Evolutionary conservation across 371 early-diverging fungal species (phyloP), one percentile per base, ranked within the genome.

Genomic region (Rozella allomycis): DNA sequence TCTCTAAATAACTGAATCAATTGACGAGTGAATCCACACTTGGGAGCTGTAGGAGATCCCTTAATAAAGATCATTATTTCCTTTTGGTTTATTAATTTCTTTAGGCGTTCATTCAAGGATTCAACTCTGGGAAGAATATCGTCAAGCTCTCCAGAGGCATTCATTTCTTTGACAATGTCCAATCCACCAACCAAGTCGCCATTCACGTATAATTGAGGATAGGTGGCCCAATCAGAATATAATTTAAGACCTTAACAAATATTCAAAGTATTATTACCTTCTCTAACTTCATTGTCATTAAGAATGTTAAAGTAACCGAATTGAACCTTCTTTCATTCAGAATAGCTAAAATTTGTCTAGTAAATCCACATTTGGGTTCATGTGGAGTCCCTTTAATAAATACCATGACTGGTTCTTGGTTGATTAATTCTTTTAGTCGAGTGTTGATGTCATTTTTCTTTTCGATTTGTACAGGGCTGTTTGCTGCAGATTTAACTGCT

Each of bases 361-460:
- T 73, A 46, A 74, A 83, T 23, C 79, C 78, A 50, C 73, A 78
- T 27, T 46, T 34, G 35, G 30, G 37, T 38, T 22, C 35, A 29
- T 49, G 54, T 23, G 86, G 86, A 12, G 74, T 78, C 22, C 94
- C 94, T 62, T 90, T 94, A 31, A 94, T 86, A 45, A 90, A 86
- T 16, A 79, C 50, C 71, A 84, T 72, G 30, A 87, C 74, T 31
- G 71, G 66, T 21, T 71, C 66, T 30, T 70, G 66, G 39, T 56
- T 59, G 30, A 75, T 50, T 30, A 85, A 55, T 14, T 60, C 50
- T 49, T 72, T 65, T 21, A 83, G 52, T 14, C 76, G 60, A 26
- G 62, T 46, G 28, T 72, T 59, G 23, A 80, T 54, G 32, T 70
- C 71, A 37, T 66, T 55, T 25, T 34, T 14, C 14, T 31, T 8